Evolutionary conservation across 1,284 basidiomycete species (phyloP).

Genomic region (Rhodotorula sp.): DNA sequence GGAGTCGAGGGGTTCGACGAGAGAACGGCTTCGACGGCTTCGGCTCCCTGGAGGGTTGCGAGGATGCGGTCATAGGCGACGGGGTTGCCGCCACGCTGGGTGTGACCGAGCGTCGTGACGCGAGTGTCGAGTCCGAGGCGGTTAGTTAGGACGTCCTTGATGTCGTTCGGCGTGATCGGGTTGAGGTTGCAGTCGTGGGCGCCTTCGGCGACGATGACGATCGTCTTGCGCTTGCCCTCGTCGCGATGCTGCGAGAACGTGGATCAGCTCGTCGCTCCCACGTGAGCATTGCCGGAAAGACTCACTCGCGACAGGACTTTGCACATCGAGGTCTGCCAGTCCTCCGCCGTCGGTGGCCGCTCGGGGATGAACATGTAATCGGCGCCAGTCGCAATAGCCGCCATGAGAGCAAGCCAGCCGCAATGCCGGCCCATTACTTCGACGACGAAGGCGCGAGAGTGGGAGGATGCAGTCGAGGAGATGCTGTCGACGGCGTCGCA

Average conservation of each 20-base stretch:
- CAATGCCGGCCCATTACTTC: slow-evolving; percentile 99
- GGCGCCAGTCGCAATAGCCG: slow-evolving; percentile 89
- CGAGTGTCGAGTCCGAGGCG: slow-evolving; percentile 89
- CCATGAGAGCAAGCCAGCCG: slow-evolving; percentile 93
- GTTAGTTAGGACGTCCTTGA: slow-evolving; percentile 84
- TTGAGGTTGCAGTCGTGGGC: slow-evolving; percentile 84
- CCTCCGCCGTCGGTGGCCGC: slow-evolving; percentile 69
- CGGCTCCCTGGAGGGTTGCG: slow-evolving; percentile 90
- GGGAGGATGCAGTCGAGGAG: slow-evolving; percentile 91
- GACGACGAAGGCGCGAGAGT: slow-evolving; percentile 95
- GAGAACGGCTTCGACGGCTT: slow-evolving; percentile 88
- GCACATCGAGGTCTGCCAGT: slow-evolving; percentile 93
- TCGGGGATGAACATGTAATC: slow-evolving; percentile 99
- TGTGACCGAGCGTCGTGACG: slow-evolving; percentile 97
- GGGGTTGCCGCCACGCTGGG: slow-evolving; percentile 89
- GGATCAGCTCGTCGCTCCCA: not conserved
- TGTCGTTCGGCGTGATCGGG: slow-evolving; percentile 83
- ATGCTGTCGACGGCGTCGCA: slow-evolving; percentile 98
- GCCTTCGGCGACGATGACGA: slow-evolving; percentile 96
- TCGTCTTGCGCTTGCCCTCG: slow-evolving; percentile 93
- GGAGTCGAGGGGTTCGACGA: slow-evolving; percentile 84
- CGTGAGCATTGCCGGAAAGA: not conserved
- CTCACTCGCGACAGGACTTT: slow-evolving; percentile 58
- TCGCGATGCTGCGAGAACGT: slow-evolving; percentile 69
- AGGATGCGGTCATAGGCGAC: slow-evolving; percentile 90